Conservation (phyloP, 441 rosid species). For the Pelargonium cotyledonis region DNA sequence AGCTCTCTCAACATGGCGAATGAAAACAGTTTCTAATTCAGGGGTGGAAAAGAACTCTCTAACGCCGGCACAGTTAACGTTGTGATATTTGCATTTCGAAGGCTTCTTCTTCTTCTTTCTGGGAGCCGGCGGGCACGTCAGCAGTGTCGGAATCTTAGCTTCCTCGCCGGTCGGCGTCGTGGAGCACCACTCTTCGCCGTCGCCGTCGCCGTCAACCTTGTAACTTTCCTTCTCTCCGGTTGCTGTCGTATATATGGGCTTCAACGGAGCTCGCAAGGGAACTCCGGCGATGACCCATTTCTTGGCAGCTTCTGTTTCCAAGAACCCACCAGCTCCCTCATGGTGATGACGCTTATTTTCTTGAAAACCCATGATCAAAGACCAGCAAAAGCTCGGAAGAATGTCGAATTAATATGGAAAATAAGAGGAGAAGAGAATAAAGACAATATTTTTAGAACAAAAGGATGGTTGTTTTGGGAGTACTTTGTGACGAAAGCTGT, state of each 20-base stretch:
- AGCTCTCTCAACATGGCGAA: slow-evolving; percentile 50
- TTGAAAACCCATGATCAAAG: slow-evolving; percentile 31
- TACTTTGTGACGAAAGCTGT: slow-evolving; percentile 27
- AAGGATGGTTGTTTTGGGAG: background rate
- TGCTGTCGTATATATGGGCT: slow-evolving; percentile 38
- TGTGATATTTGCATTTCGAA: slow-evolving; percentile 46
- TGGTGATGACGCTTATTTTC: slow-evolving; percentile 27
- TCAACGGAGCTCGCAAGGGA: slow-evolving; percentile 54
- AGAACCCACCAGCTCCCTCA: slow-evolving; percentile 36
- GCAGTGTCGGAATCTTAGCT: slow-evolving; percentile 41
- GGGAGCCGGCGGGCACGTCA: slow-evolving; percentile 67
- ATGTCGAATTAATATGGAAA: slow-evolving; percentile 28
- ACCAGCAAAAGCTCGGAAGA: slow-evolving; percentile 3
- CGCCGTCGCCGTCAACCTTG: slow-evolving; percentile 21
- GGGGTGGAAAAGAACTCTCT: slow-evolving; percentile 72
- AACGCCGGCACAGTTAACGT: slow-evolving; percentile 24
- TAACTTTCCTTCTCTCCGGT: slow-evolving; percentile 26
- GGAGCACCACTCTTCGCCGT: slow-evolving; percentile 33
- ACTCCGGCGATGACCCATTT: slow-evolving; percentile 69
- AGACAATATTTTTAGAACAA: slow-evolving; percentile 12
- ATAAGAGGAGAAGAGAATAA: slow-evolving; percentile 19
- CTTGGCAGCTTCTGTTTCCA: slow-evolving; percentile 37
- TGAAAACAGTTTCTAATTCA: slow-evolving; percentile 69
- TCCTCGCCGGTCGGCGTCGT: slow-evolving; percentile 63
- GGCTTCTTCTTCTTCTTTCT: slow-evolving; percentile 35